Percentiles rank a stretch among this genome's conserved stretches.
phyloP scores from a whole-genome alignment of 176 grass and related monocot species.

The Triticum dicoccoides region DNA sequence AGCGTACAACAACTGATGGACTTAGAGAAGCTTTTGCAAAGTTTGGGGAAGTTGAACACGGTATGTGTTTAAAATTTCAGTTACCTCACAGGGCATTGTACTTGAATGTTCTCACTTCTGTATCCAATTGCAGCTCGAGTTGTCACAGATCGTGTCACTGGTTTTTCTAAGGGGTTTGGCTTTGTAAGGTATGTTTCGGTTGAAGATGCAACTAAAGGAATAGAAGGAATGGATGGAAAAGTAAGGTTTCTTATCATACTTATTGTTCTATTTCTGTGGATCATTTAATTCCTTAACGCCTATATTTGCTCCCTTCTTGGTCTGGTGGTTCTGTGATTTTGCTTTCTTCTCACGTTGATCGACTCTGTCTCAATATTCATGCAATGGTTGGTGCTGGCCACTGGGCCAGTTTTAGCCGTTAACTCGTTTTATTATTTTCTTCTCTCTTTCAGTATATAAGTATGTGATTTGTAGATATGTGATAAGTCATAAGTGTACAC shows the following conservation, averaged over 20 bases:
- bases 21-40: conserved; percentile 76
- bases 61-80: conserved; percentile 41
- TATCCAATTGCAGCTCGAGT: conserved; percentile 69
- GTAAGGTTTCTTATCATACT: conserved; percentile 34
- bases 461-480: neutral
- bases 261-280: neutral
- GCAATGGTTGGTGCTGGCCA: neutral
- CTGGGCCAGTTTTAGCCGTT: neutral
- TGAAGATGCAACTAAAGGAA: conserved; percentile 76
- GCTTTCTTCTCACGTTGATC: neutral
- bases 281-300: neutral
- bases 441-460: neutral
- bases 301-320: neutral
- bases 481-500: no score
- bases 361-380: neutral
- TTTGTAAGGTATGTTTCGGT: conserved; percentile 73
- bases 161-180: conserved; percentile 91
- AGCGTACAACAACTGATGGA: conserved; percentile 80
- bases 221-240: conserved; percentile 95
- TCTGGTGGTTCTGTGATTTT: conserved; percentile 1
- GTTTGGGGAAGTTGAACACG: conserved; percentile 80
- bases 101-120: conserved; percentile 17
- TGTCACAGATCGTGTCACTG: conserved; percentile 65
- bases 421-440: neutral
- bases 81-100: neutral